phyloP scores from a whole-genome alignment of 2,329 filamentous ascomycete species.

The Penicillium frequentans region DNA sequence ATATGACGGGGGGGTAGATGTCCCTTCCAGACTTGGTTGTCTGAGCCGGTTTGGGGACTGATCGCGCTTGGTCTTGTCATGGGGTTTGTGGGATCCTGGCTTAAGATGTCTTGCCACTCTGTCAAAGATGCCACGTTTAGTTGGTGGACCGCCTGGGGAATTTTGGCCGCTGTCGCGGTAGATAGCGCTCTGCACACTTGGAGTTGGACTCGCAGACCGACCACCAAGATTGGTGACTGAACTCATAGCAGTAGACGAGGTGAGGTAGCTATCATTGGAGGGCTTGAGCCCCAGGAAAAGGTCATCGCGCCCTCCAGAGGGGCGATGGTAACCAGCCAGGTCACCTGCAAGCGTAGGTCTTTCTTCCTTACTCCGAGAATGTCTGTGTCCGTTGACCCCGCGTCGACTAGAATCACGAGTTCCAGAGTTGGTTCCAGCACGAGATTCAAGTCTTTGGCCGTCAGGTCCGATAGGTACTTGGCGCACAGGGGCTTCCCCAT shows the following conservation, averaged over 20 bases:
- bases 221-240: conserved; percentile 52
- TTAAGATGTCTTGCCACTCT: conserved; percentile 52
- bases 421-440: conserved; percentile 44
- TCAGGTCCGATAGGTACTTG: conserved; percentile 68
- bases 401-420: conserved; percentile 57
- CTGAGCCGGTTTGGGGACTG: conserved; percentile 33
- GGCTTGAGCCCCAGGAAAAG: conserved; percentile 55
- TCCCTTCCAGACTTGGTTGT: conserved; percentile 39
- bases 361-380: conserved; percentile 60
- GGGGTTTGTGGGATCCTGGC: conserved; percentile 30
- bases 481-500: conserved; percentile 75
- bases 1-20: conserved; percentile 20
- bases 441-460: conserved; percentile 63
- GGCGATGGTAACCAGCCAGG: conserved; percentile 58
- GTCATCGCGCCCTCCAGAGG: conserved; percentile 75
- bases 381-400: conserved; percentile 44
- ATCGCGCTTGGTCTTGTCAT: conserved; percentile 31
- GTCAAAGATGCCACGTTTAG: conserved; percentile 54
- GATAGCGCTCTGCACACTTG: conserved; percentile 67
- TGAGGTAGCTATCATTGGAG: conserved; percentile 50
- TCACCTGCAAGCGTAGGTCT: conserved; percentile 40
- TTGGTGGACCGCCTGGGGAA: conserved; percentile 39
- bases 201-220: conserved; percentile 78
- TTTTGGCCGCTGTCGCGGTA: conserved; percentile 48
- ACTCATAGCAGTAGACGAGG: conserved; percentile 50